Conservation (phyloP, 139 green algal genomes). For the Spirogloea muscicola region DNA sequence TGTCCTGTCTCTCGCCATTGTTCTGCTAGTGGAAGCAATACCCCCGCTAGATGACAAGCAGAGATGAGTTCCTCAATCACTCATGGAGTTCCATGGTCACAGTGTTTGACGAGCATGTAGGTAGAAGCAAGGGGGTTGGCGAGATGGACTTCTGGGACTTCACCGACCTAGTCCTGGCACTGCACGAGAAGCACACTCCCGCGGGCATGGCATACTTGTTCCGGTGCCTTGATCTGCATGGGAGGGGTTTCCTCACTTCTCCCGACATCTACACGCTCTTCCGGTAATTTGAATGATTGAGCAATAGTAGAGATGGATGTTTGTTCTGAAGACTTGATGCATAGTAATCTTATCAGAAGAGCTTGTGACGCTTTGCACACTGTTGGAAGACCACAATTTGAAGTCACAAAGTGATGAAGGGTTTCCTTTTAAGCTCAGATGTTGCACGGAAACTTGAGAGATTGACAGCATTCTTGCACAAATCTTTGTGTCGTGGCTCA, state of each 20-base stretch:
- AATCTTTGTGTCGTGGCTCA: background rate
- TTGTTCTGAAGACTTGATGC: background rate
- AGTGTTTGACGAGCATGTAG: slow-evolving; percentile 48
- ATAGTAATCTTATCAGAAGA: background rate
- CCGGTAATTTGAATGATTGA: background rate
- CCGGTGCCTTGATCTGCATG: slow-evolving; percentile 47
- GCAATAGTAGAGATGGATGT: background rate
- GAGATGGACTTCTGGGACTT: slow-evolving; percentile 49
- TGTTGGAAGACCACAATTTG: background rate
- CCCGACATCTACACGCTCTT: slow-evolving; percentile 48
- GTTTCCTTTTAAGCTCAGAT: no score
- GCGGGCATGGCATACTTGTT: slow-evolving; percentile 50
- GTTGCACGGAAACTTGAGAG: no score
- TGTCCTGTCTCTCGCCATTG: background rate
- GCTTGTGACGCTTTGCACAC: background rate
- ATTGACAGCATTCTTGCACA: no score
- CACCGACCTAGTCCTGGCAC: slow-evolving; percentile 47
- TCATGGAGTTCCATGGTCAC: background rate
- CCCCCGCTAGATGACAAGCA: background rate
- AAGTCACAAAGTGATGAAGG: no score
- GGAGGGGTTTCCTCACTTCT: slow-evolving; percentile 30
- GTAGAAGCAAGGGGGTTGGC: background rate
- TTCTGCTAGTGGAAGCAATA: background rate
- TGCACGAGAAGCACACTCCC: slow-evolving; percentile 46
- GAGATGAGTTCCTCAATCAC: background rate